Conservation (phyloP, 192 early-diverging fungal species). For the Coemansia sp. region DNA sequence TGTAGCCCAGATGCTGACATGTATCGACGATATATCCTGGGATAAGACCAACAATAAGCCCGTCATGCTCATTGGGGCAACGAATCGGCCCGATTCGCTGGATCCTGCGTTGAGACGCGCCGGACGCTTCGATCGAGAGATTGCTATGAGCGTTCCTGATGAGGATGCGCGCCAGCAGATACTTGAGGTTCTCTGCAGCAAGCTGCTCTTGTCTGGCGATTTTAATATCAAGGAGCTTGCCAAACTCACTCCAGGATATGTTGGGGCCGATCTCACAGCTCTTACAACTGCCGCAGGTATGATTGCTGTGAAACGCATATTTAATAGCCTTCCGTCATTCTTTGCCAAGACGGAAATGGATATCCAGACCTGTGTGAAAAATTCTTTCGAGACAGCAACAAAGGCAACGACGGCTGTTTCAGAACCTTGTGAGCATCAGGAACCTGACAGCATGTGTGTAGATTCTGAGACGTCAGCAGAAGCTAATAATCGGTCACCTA, state of each 20-base stretch:
- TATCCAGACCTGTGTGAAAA: constrained; percentile 1
- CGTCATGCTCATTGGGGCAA: constrained; percentile 89
- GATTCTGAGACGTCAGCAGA: neutral
- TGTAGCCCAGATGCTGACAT: constrained; percentile 94
- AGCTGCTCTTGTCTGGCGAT: constrained; percentile 76
- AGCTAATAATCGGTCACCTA: neutral
- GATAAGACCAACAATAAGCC: constrained; percentile 87
- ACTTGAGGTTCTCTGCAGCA: constrained; percentile 44
- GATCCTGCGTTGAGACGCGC: constrained; percentile 82
- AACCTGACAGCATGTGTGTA: constrained; percentile 5
- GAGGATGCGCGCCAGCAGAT: constrained; percentile 77
- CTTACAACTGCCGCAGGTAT: constrained; percentile 88
- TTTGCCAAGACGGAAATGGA: neutral
- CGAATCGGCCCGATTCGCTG: constrained; percentile 85
- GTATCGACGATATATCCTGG: constrained; percentile 91
- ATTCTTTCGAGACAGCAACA: constrained; percentile 9
- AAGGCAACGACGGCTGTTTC: neutral
- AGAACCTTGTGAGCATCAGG: neutral
- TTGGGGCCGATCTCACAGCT: constrained; percentile 95
- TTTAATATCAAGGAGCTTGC: constrained; percentile 81
- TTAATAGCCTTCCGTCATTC: constrained; percentile 29
- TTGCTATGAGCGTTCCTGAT: constrained; percentile 88
- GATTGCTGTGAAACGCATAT: constrained; percentile 82
- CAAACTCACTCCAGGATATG: constrained; percentile 94
- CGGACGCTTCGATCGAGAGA: constrained; percentile 88